These are phyloP conservation scores for Alternaria sp. DNA, from an alignment of 2,329 filamentous ascomycete genomes.

Conservation along the genomic window DNA sequence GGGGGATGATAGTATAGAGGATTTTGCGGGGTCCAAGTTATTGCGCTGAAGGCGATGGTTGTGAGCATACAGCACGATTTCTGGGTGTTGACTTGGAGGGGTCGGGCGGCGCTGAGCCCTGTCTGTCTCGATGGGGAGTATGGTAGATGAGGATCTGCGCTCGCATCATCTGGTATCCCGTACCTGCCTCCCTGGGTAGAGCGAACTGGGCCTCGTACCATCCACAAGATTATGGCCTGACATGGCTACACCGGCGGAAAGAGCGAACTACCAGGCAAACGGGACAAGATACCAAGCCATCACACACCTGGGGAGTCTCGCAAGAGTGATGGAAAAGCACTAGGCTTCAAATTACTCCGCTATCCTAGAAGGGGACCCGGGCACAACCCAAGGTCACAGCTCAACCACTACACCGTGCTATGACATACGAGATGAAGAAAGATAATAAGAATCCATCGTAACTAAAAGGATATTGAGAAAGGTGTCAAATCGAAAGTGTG, in stretches of 20 bases:
- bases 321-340: slow-evolving; percentile 14
- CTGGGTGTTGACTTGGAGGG: too few relatives aligned
- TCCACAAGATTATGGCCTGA: background rate
- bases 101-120: background rate
- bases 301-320: background rate
- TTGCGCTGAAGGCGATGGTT: slow-evolving; percentile 20
- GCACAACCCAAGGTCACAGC: slow-evolving; percentile 24
- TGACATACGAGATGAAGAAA: slow-evolving; percentile 40
- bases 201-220: background rate
- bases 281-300: background rate
- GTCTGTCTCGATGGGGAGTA: background rate
- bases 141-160: background rate
- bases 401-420: slow-evolving; percentile 33
- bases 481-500: slow-evolving; percentile 37
- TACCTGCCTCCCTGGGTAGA: background rate
- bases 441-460: slow-evolving; percentile 34
- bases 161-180: background rate
- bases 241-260: background rate
- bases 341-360: slow-evolving; percentile 32
- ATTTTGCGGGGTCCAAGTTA: slow-evolving; percentile 41
- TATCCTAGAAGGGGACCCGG: slow-evolving; percentile 30
- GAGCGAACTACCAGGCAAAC: background rate
- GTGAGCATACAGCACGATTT: too few relatives aligned
- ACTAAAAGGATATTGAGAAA: slow-evolving; percentile 48
- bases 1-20: slow-evolving; percentile 42